A percentile compares a stretch with the other conserved stretches of the same genome.
phyloP scores from a whole-genome alignment of 2,329 filamentous ascomycete species.

The Aspergillus ruber region DNA sequence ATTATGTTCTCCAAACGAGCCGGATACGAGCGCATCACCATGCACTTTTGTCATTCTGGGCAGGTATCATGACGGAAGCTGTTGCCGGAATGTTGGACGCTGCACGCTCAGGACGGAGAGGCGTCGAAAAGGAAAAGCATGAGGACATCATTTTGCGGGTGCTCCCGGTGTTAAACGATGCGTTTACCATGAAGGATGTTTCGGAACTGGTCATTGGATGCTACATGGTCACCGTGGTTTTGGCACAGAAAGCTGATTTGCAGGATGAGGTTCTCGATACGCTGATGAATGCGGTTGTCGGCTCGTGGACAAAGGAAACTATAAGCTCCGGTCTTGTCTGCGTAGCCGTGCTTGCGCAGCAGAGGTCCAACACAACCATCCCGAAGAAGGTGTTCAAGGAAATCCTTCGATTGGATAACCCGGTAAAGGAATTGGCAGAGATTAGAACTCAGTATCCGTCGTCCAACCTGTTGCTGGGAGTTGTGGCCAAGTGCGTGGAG shows the following conservation, averaged over 20 bases:
- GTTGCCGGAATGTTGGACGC: slow-evolving; percentile 75
- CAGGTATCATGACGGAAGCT: slow-evolving; percentile 76
- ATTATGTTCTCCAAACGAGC: slow-evolving; percentile 70
- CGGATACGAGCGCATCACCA: slow-evolving; percentile 67
- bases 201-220: slow-evolving; percentile 77
- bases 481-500: slow-evolving; percentile 29
- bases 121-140: slow-evolving; percentile 71
- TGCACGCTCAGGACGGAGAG: slow-evolving; percentile 66
- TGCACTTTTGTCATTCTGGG: slow-evolving; percentile 82
- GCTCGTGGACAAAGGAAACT: slow-evolving; percentile 70
- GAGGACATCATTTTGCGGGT: slow-evolving; percentile 67
- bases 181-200: slow-evolving; percentile 66
- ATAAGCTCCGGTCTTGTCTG: slow-evolving; percentile 68
- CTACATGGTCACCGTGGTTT: slow-evolving; percentile 83
- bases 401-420: slow-evolving; percentile 29
- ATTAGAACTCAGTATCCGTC: slow-evolving; percentile 27
- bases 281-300: slow-evolving; percentile 81
- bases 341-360: slow-evolving; percentile 73
- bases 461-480: slow-evolving; percentile 30
- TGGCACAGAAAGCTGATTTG: slow-evolving; percentile 75
- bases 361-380: slow-evolving; percentile 63
- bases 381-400: slow-evolving; percentile 62
- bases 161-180: slow-evolving; percentile 66
- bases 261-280: slow-evolving; percentile 74
- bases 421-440: slow-evolving; percentile 27